Evolutionary conservation across 768 basidiomycete species (phyloP), one percentile per base, ranked within the genome.

Genomic region (Rhodotorula babjevae): DNA sequence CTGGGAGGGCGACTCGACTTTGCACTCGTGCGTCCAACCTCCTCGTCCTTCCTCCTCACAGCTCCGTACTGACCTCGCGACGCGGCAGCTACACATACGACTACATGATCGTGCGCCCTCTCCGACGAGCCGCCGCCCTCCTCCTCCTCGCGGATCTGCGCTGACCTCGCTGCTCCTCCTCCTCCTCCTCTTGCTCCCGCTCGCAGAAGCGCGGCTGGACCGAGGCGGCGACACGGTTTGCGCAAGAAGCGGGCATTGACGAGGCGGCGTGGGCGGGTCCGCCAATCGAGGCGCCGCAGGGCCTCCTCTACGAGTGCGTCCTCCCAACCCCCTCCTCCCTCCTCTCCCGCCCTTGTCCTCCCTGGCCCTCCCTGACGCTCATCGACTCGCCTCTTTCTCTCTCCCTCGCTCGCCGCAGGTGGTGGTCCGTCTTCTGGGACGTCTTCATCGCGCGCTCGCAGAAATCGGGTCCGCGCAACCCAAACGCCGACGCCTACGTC

Each of bases 341-440:
- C 9, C 36, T 36, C 14, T 25, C 18, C 9, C 9, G 19, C 15
- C 31, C 25, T 7, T 19, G 29, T 27, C 27, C 5, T 36, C 9
- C 31, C 9, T 8, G n/a, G 8, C 27, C 11, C 52, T 18, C 7
- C 16, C 52, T 29, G 2, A 64, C 33, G 10, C 44, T 57, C n/a
- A n/a, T n/a, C n/a, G n/a, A n/a, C n/a, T n/a, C n/a, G n/a, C n/a
- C n/a, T n/a, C n/a, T n/a, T n/a, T n/a, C n/a, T n/a, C n/a, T n/a
- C n/a, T n/a, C n/a, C n/a, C n/a, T n/a, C n/a, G n/a, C n/a, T n/a
- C n/a, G n/a, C 16, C 40, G 14, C 57, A 76, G 76, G 47, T 76
- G 76, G 76, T 76, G 76, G 76, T 67, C 76, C 8, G 76, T 76
- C 27, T 76, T 76, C 58, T 76, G 76, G 76, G 76, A 76, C 33